Evolutionary conservation across 2,329 filamentous ascomycete species (phyloP), one percentile per base, ranked within the genome.

Genomic region (Aureobasidium musti): DNA sequence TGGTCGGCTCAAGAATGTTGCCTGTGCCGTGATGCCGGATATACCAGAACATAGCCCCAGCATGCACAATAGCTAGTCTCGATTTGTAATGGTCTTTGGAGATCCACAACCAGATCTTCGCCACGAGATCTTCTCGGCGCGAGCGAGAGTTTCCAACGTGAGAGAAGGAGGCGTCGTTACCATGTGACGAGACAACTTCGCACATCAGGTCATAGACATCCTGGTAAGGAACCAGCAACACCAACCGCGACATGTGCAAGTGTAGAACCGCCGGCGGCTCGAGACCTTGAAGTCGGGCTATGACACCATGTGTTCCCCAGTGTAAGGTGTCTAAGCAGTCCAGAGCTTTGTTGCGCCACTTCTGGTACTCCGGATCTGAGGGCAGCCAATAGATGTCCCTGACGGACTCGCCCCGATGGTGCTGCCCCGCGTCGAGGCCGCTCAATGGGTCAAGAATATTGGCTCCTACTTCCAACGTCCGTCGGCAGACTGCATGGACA

Each of bases 51-150:
- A 68, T 61, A 8, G 68, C 68, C 10, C 68, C 68, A 1, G 68
- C 68, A 45, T 69, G 68, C 41, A 67, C 67, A 23, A 69, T 60
- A 28, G 63, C 59, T 41, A 69, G 41, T 47, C 68, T 60, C 6
- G 63, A 61, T 43, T 69, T 69, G 57, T 68, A 67, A n/a, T 69
- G 64, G 50, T 69, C 68, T 28, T 68, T 43, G 17, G 68, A 68
- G 11, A 69, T 61, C 57, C 66, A 69, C 52, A 66, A 47, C 47
- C 67, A 52, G 28, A 69, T 63, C 30, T 45, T 66, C 21, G 49
- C 66, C 7, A 63, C 59, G 1, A 69, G 67, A 13, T 69, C 61
- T 45, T 65, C 63, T 26, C 59, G 43, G 13, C 43, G 59, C 17
- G 45, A 37, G 26, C 59, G 59, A n/a, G 47, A 63, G 37, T 33